Evolutionary conservation across 2,329 filamentous ascomycete genomes (phyloP).

Genomic region (Nothophoma quercina): DNA sequence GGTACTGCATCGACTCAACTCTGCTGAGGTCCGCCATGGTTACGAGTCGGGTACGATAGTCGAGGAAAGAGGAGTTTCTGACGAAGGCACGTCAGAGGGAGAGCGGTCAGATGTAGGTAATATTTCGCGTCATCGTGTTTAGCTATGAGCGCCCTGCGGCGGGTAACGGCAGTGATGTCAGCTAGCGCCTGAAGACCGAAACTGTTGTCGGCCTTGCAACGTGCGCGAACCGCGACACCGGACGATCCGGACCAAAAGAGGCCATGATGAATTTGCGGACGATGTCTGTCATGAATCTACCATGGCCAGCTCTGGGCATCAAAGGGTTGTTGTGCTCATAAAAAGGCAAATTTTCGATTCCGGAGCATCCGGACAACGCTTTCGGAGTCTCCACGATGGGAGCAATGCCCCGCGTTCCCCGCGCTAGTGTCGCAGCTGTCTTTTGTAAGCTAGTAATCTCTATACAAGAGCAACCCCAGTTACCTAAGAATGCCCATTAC

Average conservation of each 20-base stretch:
- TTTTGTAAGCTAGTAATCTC: no score
- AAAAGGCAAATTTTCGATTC: neutral
- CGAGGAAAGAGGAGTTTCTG: neutral
- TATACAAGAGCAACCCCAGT: no score
- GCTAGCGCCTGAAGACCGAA: slow-evolving; percentile 21
- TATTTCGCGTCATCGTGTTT: slow-evolving; percentile 33
- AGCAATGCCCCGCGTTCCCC: neutral
- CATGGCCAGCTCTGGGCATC: neutral
- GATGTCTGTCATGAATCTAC: neutral
- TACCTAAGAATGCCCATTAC: no score
- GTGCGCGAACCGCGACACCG: slow-evolving; percentile 20
- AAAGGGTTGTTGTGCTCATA: neutral
- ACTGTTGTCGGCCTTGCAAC: slow-evolving; percentile 25
- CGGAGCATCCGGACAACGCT: neutral
- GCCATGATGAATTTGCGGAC: neutral
- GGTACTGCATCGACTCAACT: slow-evolving; percentile 64
- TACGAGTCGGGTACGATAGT: neutral
- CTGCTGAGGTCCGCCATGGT: slow-evolving; percentile 47
- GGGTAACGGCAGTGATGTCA: slow-evolving; percentile 40
- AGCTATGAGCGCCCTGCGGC: slow-evolving; percentile 28
- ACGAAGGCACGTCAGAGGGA: slow-evolving; percentile 7
- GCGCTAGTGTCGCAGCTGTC: no score
- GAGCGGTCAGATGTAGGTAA: slow-evolving; percentile 21
- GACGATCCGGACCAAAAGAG: slow-evolving; percentile 28
- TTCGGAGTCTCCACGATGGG: neutral